Base-by-base conservation (phyloP, 2,329 filamentous ascomycete genomes). In the Ceratocystis lukuohia region DNA sequence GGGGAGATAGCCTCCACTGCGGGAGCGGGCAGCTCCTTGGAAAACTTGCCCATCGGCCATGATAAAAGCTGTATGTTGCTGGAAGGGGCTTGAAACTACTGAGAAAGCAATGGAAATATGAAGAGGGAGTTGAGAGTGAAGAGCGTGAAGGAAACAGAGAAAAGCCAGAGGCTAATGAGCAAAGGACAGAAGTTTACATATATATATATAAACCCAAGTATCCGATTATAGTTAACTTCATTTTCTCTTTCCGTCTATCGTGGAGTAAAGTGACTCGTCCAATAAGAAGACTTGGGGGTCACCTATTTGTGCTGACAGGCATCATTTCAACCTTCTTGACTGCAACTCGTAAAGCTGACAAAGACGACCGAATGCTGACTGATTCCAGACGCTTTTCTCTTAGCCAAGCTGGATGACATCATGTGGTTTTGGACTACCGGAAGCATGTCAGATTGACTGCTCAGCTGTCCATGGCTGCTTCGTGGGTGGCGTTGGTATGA, bases 1-100 rank as follows among this genome's bases (percentile, higher is more conserved):
- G 61, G 82, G 81, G 33, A 83, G 77, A 70, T 84, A 84, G 41
- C 81, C 82, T 12, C 74, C 76, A 57, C 46, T 41, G 37, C 62
- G 62, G 56, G 45, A 41, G 53, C 67, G 64, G 22, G 64, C 41
- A 6, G 64, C 50, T 25, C 41, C 46, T 1, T 64, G 45, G 22
- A 68, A 1, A 25, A 66, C 48, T 12, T 63, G 59, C 4, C 66
- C 57, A 17, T 53, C 28, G 30, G 48, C 28, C 64, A 66, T 66
- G 3, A 12, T 48, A 25, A 28, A 25, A 25, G 25, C n/a, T 10
- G 12, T 6, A 6, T 63, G 22, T 10, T 7, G 48, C 17, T 50
- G 22, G 12, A 46, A 20, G 3, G n/a, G 15, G 20, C 22, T 53
- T 53, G 48, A 5, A 3, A 44, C 22, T 8, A 44, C 15, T 10